Percentiles rank a stretch among this genome's conserved stretches.
Conservation (phyloP, 2,329 filamentous ascomycete genomes). For the Pochonia chlamydosporia region DNA sequence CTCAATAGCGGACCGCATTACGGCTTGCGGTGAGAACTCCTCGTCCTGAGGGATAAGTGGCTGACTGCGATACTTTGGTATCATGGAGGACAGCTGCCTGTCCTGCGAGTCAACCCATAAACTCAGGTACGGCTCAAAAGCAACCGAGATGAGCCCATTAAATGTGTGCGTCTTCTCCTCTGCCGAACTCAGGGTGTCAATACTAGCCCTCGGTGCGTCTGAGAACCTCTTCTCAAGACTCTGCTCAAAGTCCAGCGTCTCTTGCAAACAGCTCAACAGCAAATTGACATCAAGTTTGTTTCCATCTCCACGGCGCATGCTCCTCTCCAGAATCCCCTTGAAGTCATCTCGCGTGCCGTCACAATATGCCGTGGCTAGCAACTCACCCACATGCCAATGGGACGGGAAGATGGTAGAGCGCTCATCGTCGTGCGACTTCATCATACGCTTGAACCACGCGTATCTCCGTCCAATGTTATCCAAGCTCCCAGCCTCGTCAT, state of each 20-base stretch:
- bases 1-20: conserved; percentile 91
- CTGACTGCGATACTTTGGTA: conserved; percentile 82
- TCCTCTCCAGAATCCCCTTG: conserved; percentile 83
- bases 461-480: conserved; percentile 96
- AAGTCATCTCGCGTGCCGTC: conserved; percentile 95
- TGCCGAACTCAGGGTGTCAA: conserved; percentile 79
- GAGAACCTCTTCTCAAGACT: conserved; percentile 79
- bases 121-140: conserved; percentile 94
- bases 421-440: conserved; percentile 93
- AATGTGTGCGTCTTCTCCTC: conserved; percentile 75
- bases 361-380: conserved; percentile 85
- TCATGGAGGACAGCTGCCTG: conserved; percentile 74
- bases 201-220: conserved; percentile 67
- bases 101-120: conserved; percentile 97
- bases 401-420: conserved; percentile 82
- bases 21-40: conserved; percentile 84
- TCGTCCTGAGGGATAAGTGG: conserved; percentile 77
- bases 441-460: conserved; percentile 92
- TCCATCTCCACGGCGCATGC: conserved; percentile 72
- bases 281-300: conserved; percentile 85
- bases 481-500: conserved; percentile 90
- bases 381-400: conserved; percentile 85
- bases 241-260: conserved; percentile 96
- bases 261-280: conserved; percentile 81
- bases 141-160: conserved; percentile 86